These are phyloP conservation scores for Diaporthe eres DNA, from an alignment of 2,329 filamentous ascomycete genomes.

Conservation along the genomic window DNA sequence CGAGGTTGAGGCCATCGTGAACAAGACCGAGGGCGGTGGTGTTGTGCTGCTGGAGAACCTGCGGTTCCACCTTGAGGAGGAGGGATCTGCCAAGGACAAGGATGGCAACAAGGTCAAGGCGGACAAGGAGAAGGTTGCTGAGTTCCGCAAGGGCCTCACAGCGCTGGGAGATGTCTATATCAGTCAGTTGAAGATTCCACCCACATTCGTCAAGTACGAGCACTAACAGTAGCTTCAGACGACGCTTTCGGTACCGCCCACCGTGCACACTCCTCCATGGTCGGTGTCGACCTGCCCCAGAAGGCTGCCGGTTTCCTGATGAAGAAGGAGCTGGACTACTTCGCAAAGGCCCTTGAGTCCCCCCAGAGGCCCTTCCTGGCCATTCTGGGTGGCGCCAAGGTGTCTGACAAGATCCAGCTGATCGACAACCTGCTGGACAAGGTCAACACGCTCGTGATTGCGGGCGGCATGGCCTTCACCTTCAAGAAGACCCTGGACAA, in stretches of 20 bases:
- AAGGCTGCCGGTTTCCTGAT: constrained; percentile 98
- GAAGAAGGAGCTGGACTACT: constrained; percentile 99
- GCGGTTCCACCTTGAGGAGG: constrained; percentile 98
- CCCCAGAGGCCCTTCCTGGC: constrained; percentile 97
- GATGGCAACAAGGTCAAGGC: constrained; percentile 99
- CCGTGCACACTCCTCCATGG: constrained; percentile 99
- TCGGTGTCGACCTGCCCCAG: constrained; percentile 93
- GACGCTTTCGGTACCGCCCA: constrained; percentile 99
- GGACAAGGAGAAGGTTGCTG: constrained; percentile 90
- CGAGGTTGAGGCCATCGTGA: constrained; percentile 91
- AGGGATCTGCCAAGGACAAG: constrained; percentile 93
- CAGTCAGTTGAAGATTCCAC: constrained; percentile 74
- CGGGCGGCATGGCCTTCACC: constrained; percentile 98
- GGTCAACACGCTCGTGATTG: constrained; percentile 96
- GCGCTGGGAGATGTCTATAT: constrained; percentile 95
- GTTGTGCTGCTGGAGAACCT: constrained; percentile 97
- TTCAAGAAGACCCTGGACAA: constrained; percentile 99
- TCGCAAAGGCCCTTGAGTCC: constrained; percentile 94
- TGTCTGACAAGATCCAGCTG: constrained; percentile 99
- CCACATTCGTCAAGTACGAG: constrained; percentile 13
- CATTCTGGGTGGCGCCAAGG: constrained; percentile 98
- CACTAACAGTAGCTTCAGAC: constrained; percentile 67
- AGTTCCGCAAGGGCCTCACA: constrained; percentile 96
- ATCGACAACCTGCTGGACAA: constrained; percentile 99
- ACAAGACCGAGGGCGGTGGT: constrained; percentile 83